Evolutionary conservation across 352 stramenopile species (phyloP), one percentile per base, ranked within the genome.

Genomic region (Hyaloperonospora arabidopsidis): DNA sequence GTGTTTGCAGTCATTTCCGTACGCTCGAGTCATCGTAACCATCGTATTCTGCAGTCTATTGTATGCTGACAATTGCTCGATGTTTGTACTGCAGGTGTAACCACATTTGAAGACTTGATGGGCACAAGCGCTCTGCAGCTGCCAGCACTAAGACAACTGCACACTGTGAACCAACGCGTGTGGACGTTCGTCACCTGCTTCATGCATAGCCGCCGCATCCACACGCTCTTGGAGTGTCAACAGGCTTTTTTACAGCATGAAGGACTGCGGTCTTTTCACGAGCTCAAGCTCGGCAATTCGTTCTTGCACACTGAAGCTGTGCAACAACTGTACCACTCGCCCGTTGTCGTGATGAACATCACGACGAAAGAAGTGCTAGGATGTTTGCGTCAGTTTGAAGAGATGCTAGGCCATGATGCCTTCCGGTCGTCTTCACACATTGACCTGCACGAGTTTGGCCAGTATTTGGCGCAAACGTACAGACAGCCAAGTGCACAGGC

Each of bases 151-250:
- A 59, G 74, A 0, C 75, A 89, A 25, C 43, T 91, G 23, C 73
- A 88, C 45, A 66, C 67, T 36, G 60, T 85, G 43, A 81, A 86
- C 54, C 76, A 88, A 68, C 76, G 81, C 15, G 67, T 91, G 51
- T 91, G 81, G 81, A 86, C 65, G 11, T 91, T 91, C 32, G 76
- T 88, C 45, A 86, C 79, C 14, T 88, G 79, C 54, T 91, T 80
- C 55, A 67, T 78, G 49, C 79, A 89, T 45, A 83, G 72, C 38
- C 76, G 79, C 8, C 79, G 79, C 32, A 57, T 91, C 43, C 72
- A 89, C 50, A 91, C 81, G 45, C 66, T 91, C 14, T 84, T 64
- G 45, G 81, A 91, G 64, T 91, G 81, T 50, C 78, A 85, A 29
- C 51, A 73, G 23, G 66, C 74, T 15, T 88, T 91, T 29, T 51